These are phyloP conservation scores for Aspergillus pseudotamarii DNA, from an alignment of 2,329 filamentous ascomycete genomes.

Conservation along the genomic window DNA sequence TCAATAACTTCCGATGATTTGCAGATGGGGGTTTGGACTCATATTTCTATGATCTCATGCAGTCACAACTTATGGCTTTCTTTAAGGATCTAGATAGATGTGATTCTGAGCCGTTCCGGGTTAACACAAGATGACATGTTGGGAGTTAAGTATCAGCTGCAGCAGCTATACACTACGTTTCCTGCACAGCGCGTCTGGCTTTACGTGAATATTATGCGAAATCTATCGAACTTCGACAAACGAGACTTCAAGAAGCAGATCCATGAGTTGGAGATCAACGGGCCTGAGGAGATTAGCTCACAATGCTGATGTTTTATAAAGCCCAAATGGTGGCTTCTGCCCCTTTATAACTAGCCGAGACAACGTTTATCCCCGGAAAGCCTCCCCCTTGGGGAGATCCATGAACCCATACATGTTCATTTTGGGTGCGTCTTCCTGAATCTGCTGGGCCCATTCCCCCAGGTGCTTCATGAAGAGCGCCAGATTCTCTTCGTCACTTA, in stretches of 20 bases:
- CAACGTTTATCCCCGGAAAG: not conserved
- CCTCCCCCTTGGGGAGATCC: slow-evolving; percentile 30
- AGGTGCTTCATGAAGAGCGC: slow-evolving; percentile 50
- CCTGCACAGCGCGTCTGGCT: slow-evolving; percentile 1
- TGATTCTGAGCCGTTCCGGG: not conserved
- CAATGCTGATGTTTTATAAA: not conserved
- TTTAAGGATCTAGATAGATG: not conserved
- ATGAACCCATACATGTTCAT: slow-evolving; percentile 49
- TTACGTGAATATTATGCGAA: not conserved
- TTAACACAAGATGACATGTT: not conserved
- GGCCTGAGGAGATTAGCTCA: not conserved
- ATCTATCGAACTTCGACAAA: not conserved
- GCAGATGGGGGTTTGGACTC: not conserved
- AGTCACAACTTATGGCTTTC: not conserved
- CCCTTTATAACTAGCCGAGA: not conserved
- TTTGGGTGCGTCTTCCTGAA: slow-evolving; percentile 41
- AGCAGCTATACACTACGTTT: not conserved
- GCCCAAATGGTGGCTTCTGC: not conserved
- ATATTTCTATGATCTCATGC: not conserved
- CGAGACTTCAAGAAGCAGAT: not conserved
- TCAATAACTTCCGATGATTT: not conserved
- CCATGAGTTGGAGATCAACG: not conserved
- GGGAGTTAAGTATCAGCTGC: not conserved
- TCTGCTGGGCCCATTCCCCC: slow-evolving; percentile 45
- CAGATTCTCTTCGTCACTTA: slow-evolving; percentile 52